Conservation (phyloP, 371 early-diverging fungal species). For the Actinomortierella wolfii region DNA sequence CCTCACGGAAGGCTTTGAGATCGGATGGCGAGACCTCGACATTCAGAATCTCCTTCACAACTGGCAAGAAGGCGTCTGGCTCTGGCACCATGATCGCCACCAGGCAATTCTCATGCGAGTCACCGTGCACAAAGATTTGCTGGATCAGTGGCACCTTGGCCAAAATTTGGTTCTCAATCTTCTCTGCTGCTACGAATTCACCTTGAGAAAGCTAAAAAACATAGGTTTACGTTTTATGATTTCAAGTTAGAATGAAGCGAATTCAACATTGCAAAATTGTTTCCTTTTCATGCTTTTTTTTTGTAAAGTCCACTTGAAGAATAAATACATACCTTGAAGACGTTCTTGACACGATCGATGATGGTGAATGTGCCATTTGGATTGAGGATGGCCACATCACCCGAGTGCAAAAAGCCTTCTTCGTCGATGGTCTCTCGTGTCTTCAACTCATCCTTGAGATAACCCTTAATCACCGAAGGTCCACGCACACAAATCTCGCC, state of each 20-base stretch:
- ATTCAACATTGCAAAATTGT: slow-evolving; percentile 5
- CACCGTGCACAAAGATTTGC: slow-evolving; percentile 84
- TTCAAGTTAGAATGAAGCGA: too few relatives aligned
- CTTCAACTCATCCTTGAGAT: slow-evolving; percentile 83
- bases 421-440: slow-evolving; percentile 80
- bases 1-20: slow-evolving; percentile 39
- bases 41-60: slow-evolving; percentile 46
- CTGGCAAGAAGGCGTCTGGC: slow-evolving; percentile 54
- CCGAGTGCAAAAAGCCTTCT: slow-evolving; percentile 93
- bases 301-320: too few relatives aligned
- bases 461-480: slow-evolving; percentile 75
- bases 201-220: slow-evolving; percentile 64
- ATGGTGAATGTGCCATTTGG: slow-evolving; percentile 67
- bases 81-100: slow-evolving; percentile 90
- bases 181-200: slow-evolving; percentile 99
- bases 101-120: slow-evolving; percentile 76
- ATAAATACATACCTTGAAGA: slow-evolving; percentile 98
- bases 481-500: slow-evolving; percentile 96
- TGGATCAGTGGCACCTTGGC: slow-evolving; percentile 43
- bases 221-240: too few relatives aligned
- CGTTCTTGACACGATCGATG: slow-evolving; percentile 97
- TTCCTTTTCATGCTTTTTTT: too few relatives aligned
- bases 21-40: slow-evolving; percentile 29
- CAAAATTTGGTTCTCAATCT: slow-evolving; percentile 53
- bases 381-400: slow-evolving; percentile 84